Base-by-base conservation (phyloP, 768 basidiomycete genomes). In the Lentinula raphanica region DNA sequence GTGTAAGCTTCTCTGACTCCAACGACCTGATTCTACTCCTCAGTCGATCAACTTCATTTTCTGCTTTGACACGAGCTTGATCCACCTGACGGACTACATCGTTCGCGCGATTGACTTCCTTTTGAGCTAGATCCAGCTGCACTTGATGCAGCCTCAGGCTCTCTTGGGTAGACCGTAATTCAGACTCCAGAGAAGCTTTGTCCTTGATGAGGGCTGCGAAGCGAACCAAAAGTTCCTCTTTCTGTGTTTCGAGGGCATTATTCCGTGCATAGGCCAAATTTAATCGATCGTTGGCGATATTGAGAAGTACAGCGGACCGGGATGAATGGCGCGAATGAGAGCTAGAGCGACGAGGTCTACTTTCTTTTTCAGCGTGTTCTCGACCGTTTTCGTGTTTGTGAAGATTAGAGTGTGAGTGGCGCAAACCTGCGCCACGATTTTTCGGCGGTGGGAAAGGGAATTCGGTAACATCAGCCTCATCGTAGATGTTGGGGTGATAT, bases 241-340 rank as follows among this genome's bases (percentile, higher is more conserved):
- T 42, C 42, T 57, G 45, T 3, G 25, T 38, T 36, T 57, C 56
- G n/a, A 57, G 46, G 2, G 56, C 19, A 27, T 31, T 31, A 28
- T 48, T 57, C 11, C 56, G 27, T 23, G 45, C 13, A 28, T 46
- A 36, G 39, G 44, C 39, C 7, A 35, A 28, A 13, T 39, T 40
- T 19, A 57, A 28, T 32, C 35, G 45, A n/a, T 57, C 56, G 56
- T 57, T 57, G 13, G 56, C 46, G 7, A 57, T 11, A 4, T 38
- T 46, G 2, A 57, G 46, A 21, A 49, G 46, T 17, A 31, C 28
- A 27, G 42, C 17, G 8, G 54, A 56, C n/a, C 54, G 54, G 2
- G 54, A 56, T 12, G 54, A 56, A 12, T 27, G 25, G 27, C 54
- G 54, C 17, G 54, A 56, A 21, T 56, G 54, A 28, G 51, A 53